Evolutionary conservation across 2,329 filamentous ascomycete species (phyloP).

Genomic region (Magnaporthiopsis rhizophila): DNA sequence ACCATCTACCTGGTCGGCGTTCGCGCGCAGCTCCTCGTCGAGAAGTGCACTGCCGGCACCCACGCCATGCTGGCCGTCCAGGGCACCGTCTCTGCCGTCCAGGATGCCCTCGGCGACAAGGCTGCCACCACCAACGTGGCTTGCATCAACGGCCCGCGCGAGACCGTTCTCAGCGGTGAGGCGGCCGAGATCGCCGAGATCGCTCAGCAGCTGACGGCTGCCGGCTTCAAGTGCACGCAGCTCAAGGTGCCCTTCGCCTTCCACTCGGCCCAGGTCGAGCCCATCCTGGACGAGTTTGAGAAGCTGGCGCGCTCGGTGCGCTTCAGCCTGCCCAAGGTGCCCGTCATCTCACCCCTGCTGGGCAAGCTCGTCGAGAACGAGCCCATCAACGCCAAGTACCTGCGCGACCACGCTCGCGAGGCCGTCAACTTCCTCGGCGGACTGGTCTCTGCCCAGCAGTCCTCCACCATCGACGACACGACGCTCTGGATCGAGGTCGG

Average conservation of each 20-base stretch:
- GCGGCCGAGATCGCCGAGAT: constrained; percentile 35
- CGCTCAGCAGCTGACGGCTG: constrained; percentile 25
- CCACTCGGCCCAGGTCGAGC: constrained; percentile 45
- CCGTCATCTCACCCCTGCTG: constrained; percentile 60
- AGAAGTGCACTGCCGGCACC: constrained; percentile 56
- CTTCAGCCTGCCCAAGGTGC: constrained; percentile 40
- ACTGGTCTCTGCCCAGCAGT: constrained; percentile 48
- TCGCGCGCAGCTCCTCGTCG: constrained; percentile 56
- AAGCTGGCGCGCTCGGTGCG: constrained; percentile 28
- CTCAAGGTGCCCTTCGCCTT: constrained; percentile 46
- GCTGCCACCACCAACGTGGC: constrained; percentile 42
- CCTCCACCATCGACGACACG: constrained; percentile 54
- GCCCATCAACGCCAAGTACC: constrained; percentile 52
- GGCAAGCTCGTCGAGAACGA: constrained; percentile 52
- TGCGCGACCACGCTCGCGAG: constrained; percentile 57
- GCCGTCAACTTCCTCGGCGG: constrained; percentile 62
- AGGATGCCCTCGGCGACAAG: constrained; percentile 38
- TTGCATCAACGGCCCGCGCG: constrained; percentile 68
- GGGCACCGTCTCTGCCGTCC: constrained; percentile 42
- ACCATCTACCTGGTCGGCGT: constrained; percentile 64
- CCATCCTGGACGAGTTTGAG: constrained; percentile 51
- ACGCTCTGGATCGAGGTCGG: constrained; percentile 67
- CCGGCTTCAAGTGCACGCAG: constrained; percentile 33
- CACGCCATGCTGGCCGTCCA: constrained; percentile 51
- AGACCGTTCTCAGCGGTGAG: constrained; percentile 59